Conservation (phyloP, 139 green algal species). For the Chlorella sp. region DNA sequence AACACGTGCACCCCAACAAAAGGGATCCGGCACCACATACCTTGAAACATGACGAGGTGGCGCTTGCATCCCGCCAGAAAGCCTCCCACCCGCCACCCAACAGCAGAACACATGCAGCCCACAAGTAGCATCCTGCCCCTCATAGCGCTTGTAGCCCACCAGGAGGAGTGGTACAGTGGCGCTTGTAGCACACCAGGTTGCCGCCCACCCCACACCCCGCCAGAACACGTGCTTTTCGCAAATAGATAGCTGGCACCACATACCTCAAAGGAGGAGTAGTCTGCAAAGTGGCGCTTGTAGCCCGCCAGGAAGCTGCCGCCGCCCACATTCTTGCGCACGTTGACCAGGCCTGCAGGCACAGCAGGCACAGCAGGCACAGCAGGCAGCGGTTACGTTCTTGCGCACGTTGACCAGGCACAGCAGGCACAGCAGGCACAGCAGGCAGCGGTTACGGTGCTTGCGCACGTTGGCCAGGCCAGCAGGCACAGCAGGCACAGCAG, state of each 20-base stretch:
- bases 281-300: constrained; percentile 44
- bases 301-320: constrained; percentile 54
- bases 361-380: neutral
- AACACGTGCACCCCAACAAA: no score
- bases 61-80: no score
- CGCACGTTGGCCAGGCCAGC: no score
- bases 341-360: constrained; percentile 49
- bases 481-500: neutral
- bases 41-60: neutral
- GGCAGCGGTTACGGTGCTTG: no score
- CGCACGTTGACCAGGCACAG: neutral
- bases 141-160: no score
- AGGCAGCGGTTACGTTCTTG: neutral
- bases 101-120: no score
- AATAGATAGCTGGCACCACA: neutral
- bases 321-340: constrained; percentile 47
- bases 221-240: no score
- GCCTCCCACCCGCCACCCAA: no score
- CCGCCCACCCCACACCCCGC: no score
- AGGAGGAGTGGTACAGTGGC: no score
- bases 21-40: no score
- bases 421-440: neutral
- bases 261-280: constrained; percentile 27
- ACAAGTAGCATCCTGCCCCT: no score
- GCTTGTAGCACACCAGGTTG: neutral